phyloP scores from a whole-genome alignment of 805 yeast species.

The Kodamaea hsintzibuensis region DNA sequence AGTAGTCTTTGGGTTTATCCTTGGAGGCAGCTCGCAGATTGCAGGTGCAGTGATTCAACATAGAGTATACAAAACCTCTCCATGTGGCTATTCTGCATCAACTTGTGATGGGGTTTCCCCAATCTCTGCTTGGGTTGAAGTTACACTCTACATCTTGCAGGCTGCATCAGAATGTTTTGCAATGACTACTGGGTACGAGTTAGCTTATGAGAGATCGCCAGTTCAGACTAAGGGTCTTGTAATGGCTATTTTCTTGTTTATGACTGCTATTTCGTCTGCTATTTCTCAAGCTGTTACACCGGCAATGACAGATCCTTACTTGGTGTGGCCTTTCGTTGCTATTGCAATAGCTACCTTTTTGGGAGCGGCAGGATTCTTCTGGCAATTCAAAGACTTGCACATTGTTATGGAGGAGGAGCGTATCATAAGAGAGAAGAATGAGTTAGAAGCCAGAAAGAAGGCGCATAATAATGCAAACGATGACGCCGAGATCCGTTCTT shows the following conservation, averaged over 20 bases:
- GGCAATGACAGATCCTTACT: slow-evolving; percentile 41
- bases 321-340: slow-evolving; percentile 45
- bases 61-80: slow-evolving; percentile 48
- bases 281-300: slow-evolving; percentile 43
- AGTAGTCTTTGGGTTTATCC: slow-evolving; percentile 48
- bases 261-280: slow-evolving; percentile 51
- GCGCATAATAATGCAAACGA: neutral
- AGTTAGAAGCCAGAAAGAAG: neutral
- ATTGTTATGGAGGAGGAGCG: slow-evolving; percentile 41
- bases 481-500: neutral
- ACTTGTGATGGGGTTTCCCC: slow-evolving; percentile 32
- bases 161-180: slow-evolving; percentile 58
- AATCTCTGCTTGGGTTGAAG: slow-evolving; percentile 32
- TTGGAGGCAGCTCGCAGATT: slow-evolving; percentile 48
- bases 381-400: slow-evolving; percentile 42
- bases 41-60: slow-evolving; percentile 53
- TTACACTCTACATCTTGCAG: slow-evolving; percentile 37
- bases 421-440: slow-evolving; percentile 23
- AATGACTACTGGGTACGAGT: slow-evolving; percentile 51
- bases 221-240: slow-evolving; percentile 52
- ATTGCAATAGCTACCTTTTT: slow-evolving; percentile 38
- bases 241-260: slow-evolving; percentile 45
- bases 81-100: slow-evolving; percentile 52
- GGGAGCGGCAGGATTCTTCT: slow-evolving; percentile 33
- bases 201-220: slow-evolving; percentile 55